Base-by-base conservation (phyloP, 371 early-diverging fungal species). In the Rhizopus microsporus region DNA sequence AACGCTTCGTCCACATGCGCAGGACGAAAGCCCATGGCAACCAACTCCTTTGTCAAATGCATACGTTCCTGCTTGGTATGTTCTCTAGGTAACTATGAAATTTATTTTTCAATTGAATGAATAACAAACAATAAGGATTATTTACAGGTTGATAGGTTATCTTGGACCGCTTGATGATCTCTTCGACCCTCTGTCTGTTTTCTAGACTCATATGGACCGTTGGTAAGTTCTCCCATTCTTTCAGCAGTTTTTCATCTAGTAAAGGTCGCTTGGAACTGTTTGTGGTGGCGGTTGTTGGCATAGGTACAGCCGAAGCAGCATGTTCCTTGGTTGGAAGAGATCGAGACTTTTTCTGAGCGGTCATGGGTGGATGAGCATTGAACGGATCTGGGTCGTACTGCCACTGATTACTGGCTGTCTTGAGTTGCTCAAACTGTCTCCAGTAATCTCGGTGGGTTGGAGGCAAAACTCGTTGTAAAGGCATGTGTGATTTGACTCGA, bases 341-440 rank as follows among this genome's bases (percentile, higher is more conserved):
- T 32, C 68, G 44, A 31, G 54, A 33, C 9, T 63, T 49, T 43
- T 63, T 62, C 35, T 54, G 23, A 30, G 57, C 23, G 29, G 63
- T n/a, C 54, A 78, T 54, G 55, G 77, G 57, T 49, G 81, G 72
- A 57, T 68, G 64, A 48, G 65, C 69, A 52, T 54, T 77, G 65
- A 93, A 94, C 13, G 95, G 95, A 75, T 94, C 95, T 4, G 82
- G 72, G 0, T 85, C 71, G 69, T 89, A 92, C 34, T 82, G 80
- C 77, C 86, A 86, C 2, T 72, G 66, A 17, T 71, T 75, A 12
- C 63, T 64, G 38, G 75, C 72, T 62, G 78, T 72, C 59, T 79
- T 78, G 3, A 63, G 57, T 8, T 78, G 69, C 12, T 86, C 87
- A 59, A 92, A 77, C 12, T 78, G 71, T 7, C 71, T 71, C 93